Base-by-base conservation (phyloP, 2,329 filamentous ascomycete species). In the Ophiocordyceps polyrhachis-furcata region DNA sequence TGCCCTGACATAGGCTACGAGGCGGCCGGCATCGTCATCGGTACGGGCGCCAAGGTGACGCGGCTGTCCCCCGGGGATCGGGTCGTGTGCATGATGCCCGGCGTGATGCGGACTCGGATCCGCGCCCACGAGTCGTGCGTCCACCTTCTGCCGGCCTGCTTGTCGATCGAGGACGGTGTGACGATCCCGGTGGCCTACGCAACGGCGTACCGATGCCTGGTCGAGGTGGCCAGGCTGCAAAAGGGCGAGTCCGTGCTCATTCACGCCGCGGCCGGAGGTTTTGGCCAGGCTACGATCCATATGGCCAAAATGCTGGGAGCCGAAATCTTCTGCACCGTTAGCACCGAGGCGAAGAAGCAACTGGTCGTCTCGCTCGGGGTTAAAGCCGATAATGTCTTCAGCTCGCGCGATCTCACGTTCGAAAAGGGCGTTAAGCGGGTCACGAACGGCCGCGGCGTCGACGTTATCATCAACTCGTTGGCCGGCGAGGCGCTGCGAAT, bases 241-340 rank as follows among this genome's bases (percentile, higher is more conserved):
- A 40, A 38, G 21, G 40, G 44, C 14, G 35, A 45, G 21, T 43
- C 44, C 2, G 44, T 45, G 20, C 44, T 45, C 4, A 42, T 45
- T 13, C 44, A 45, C 20, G 41, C 44, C 11, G 44, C 44, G 17
- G 44, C 44, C 12, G 44, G 44, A 29, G 44, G 40, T 20, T n/a
- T 42, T 11, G 45, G 45, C 13, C 45, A 46, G 35, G 45, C 45
- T 5, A 14, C 20, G 5, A 40, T 46, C 11, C 41, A 43, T 4
- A 17, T 46, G 4, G 41, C 45, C 35, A 31, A 41, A 14, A 15
- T 43, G 8, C 12, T 41, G 2, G 41, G 21, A 8, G 17, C 40
- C 14, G 37, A 44, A 7, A 38, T 46, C 25, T 46, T 42, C 20
- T 37, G 25, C 15, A 46, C 45, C 11, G 45, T 42, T 1, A 21